phyloP scores from a whole-genome alignment of 2,329 filamentous ascomycete species.

The Fusarium tjaetaba region DNA sequence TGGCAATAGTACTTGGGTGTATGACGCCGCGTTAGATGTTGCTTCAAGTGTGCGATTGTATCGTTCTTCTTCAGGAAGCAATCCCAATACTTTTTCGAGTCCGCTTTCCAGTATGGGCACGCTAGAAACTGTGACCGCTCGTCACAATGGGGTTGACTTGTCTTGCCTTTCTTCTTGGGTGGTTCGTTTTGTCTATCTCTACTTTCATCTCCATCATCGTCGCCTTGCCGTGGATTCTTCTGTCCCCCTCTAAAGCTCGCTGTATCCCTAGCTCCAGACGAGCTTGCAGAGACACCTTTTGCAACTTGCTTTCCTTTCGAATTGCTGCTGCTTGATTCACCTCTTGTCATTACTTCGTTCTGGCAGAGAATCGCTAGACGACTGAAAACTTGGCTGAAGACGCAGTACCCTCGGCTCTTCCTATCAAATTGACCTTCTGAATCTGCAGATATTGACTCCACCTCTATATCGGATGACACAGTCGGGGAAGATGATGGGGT shows the following conservation, averaged over 20 bases:
- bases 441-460: not conserved
- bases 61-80: not conserved
- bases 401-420: accelerated
- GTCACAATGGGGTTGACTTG: accelerated
- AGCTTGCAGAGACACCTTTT: accelerated
- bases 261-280: accelerated
- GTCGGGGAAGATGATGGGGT: not conserved
- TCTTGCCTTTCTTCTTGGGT: not conserved
- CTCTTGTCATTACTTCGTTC: accelerated
- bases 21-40: not conserved
- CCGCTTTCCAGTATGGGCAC: not conserved
- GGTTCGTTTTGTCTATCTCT: accelerated
- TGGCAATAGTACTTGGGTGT: not conserved
- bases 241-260: not conserved
- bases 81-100: not conserved
- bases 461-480: not conserved
- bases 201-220: too few species aligned
- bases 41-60: not conserved
- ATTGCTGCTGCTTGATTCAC: accelerated
- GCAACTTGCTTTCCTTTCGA: not conserved
- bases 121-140: not conserved
- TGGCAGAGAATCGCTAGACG: not conserved
- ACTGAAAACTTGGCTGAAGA: not conserved
- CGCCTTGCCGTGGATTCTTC: too few species aligned
- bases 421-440: not conserved